Percentiles rank a stretch among this genome's conserved stretches.
Evolutionary conservation across 176 grass and related monocot genomes (phyloP).

Genomic region (Aegilops speltoides): DNA sequence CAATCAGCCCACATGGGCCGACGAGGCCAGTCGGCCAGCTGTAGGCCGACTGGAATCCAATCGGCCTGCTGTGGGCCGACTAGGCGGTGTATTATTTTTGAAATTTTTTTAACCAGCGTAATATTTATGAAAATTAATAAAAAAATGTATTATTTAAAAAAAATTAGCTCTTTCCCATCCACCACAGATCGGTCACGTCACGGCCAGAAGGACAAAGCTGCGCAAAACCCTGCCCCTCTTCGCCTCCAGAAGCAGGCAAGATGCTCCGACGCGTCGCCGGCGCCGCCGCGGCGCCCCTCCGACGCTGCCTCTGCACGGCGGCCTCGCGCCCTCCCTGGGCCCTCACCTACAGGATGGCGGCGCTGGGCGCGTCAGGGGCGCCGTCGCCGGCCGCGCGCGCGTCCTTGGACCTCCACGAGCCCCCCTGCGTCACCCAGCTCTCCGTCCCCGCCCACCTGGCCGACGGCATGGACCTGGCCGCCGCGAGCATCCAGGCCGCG

Average conservation of each 20-base stretch:
- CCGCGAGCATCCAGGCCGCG: background rate
- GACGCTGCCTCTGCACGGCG: background rate
- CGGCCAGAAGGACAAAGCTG: background rate
- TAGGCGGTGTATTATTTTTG: no score
- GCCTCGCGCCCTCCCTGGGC: background rate
- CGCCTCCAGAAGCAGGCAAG: background rate
- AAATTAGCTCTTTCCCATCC: background rate
- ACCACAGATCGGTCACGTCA: background rate
- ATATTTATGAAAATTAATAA: no score
- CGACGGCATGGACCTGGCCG: background rate
- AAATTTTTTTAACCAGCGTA: no score
- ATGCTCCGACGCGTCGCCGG: background rate
- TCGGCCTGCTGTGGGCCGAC: no score
- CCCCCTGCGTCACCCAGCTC: background rate
- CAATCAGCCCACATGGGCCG: no score
- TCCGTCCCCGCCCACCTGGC: background rate
- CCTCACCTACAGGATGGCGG: background rate
- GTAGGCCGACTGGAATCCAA: no score
- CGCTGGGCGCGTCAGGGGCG: background rate
- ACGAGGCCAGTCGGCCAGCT: no score
- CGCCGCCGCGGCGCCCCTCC: background rate
- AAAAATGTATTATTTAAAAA: no score
- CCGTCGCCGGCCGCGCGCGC: background rate
- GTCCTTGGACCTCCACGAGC: background rate
- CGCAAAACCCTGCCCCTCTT: background rate